Base-by-base conservation (phyloP, 2,329 filamentous ascomycete genomes). In the Fusarium sp. region DNA sequence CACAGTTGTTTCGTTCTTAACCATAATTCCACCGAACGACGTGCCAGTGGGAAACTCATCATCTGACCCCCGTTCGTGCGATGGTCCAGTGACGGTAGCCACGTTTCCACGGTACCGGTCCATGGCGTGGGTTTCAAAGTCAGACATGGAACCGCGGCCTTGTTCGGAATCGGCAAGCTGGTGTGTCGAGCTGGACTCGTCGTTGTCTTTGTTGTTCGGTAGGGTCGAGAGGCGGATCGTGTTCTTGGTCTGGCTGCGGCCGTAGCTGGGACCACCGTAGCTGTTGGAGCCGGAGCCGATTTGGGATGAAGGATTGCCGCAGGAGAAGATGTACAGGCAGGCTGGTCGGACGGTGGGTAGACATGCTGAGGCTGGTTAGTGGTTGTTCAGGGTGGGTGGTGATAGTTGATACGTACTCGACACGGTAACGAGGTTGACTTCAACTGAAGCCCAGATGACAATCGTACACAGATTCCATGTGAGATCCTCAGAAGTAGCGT, bases 381-480 rank as follows among this genome's bases (percentile, higher is more conserved):
- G 15, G 7, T 1, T 2, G 1, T 6, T 2, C 4, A 11, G 6
- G 1, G 30, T 11, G 25, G 4, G 10, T 0, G 2, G 3, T 2
- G 27, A 30, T 2, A 4, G 4, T 1, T 30, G 27, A 17, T 37
- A 52, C 66, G 2, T 53, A 73, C 72, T 51, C 2, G 72, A 74
- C 1, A 74, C 60, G 1, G 71, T 74, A 3, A 74, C 71, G 1
- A 74, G 56, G 6, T 74, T 74, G 3, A 73, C 72, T 15, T 74
- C 72, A 0, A 73, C 71, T 0, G 69, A 66, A 4, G 72, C 72
- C 72, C 72, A 74, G 2, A 72, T 56, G 1, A 74, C 56, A 27
- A 74, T 74, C 0, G 65, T 56, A 5, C 44, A 48, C 27, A 74
- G 22, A 20, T 71, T 71, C 70, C 72, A 74, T 0, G 72, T 71